Base-by-base conservation (phyloP, 306 rosid genomes). In the Begonia fuchsioides region DNA sequence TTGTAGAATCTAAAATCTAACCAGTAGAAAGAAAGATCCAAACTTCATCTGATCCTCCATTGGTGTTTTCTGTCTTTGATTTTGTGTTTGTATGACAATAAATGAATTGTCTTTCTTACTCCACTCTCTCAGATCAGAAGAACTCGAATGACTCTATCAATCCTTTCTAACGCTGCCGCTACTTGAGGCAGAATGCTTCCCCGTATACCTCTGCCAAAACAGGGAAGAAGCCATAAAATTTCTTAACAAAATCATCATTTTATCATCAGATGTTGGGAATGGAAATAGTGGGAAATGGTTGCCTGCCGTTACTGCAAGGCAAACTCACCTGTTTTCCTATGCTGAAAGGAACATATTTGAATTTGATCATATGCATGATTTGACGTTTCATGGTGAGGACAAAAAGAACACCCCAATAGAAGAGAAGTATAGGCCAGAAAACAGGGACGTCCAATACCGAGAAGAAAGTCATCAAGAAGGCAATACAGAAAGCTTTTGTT, bases 331-430 rank as follows among this genome's bases (percentile, higher is more conserved):
- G 74, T 67, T 77, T 81, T 38, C 86, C 82, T 3, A 69, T 14
- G 72, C 57, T 69, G 77, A 77, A 68, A 12, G 92, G 86, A 48
- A 81, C 15, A 32, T 81, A 81, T 58, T 65, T 77, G 61, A 76
- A 72, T 72, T 77, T 77, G 15, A 81, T 71, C 92, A 74, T 69
- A 70, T 81, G 92, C 76, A 61, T 56, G 62, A 77, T 77, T 58
- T 74, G 86, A 69, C 92, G 86, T 74, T 77, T 81, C 85, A 81
- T 77, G 11, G 82, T 81, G 69, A 76, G 85, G 57, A 64, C 59
- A 53, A 81, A 81, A 17, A 76, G 79, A 47, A 74, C 75, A 54
- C 68, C 13, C 85, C 92, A 76, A 64, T 76, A 76, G 54, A 67
- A 73, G 46, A 76, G 75, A 52, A 80, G 75, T 44, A 76, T 71